phyloP scores from a whole-genome alignment of 768 basidiomycete genomes.

The Boletus sensibilis region DNA sequence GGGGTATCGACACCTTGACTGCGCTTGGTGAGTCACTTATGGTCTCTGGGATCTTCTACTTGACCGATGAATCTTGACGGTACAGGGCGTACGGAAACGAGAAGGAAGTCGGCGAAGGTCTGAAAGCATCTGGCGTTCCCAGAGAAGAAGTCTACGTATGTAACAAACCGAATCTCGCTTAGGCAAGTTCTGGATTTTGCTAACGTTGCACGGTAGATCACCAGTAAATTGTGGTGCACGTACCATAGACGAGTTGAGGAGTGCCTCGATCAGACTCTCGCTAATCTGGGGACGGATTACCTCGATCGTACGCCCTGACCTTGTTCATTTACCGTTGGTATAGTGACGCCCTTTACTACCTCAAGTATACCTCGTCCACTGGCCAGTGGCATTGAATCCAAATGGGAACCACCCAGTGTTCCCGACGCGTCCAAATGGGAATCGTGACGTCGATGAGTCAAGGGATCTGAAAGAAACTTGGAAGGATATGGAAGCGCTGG shows the following conservation, averaged over 20 bases:
- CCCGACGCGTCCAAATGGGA: conserved; percentile 60
- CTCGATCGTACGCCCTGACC: conserved; percentile 62
- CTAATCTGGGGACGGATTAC: conserved; percentile 80
- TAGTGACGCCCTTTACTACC: not conserved
- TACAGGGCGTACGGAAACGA: conserved; percentile 70
- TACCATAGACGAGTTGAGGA: conserved; percentile 72
- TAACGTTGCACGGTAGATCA: conserved; percentile 46
- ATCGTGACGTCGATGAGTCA: conserved; percentile 62
- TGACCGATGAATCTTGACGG: conserved; percentile 19
- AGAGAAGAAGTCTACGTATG: conserved; percentile 70
- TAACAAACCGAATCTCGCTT: not conserved
- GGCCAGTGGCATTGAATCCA: conserved; percentile 76
- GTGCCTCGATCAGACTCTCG: conserved; percentile 70
- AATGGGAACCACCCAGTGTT: conserved; percentile 61
- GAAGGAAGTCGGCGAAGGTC: conserved; percentile 78
- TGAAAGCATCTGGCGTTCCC: conserved; percentile 72
- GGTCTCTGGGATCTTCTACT: not conserved
- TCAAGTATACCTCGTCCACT: conserved; percentile 67
- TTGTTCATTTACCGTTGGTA: not conserved
- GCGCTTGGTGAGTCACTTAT: conserved; percentile 46
- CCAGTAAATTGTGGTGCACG: conserved; percentile 69
- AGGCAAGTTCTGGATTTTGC: not conserved
- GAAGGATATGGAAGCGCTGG: conserved; percentile 77
- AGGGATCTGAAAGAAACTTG: conserved; percentile 76
- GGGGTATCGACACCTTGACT: conserved; percentile 79